Conservation (phyloP, 192 early-diverging fungal species). For the Coemansia sp. region DNA sequence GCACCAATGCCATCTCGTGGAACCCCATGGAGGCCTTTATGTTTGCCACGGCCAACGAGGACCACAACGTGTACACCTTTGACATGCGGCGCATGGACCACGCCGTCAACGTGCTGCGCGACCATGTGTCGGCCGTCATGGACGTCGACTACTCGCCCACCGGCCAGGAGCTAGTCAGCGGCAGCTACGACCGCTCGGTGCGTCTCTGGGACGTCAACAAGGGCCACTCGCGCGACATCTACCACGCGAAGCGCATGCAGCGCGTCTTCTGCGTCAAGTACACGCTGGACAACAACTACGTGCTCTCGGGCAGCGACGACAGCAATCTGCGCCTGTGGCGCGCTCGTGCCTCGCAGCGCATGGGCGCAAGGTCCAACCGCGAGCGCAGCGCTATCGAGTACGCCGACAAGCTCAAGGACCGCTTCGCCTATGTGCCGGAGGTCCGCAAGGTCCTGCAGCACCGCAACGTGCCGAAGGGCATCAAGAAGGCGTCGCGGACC, state of each 20-base stretch:
- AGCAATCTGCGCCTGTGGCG: constrained; percentile 98
- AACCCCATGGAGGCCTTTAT: constrained; percentile 99
- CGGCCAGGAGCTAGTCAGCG: constrained; percentile 92
- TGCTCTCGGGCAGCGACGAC: constrained; percentile 95
- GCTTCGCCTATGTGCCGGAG: constrained; percentile 88
- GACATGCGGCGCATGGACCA: constrained; percentile 95
- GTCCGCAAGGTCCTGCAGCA: constrained; percentile 85
- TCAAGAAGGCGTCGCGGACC: constrained; percentile 75
- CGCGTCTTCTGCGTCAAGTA: constrained; percentile 88
- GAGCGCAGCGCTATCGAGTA: constrained; percentile 81
- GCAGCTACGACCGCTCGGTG: constrained; percentile 91
- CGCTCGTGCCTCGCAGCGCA: constrained; percentile 84
- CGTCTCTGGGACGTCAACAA: constrained; percentile 79
- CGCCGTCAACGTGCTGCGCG: constrained; percentile 85
- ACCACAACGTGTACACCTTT: constrained; percentile 96
- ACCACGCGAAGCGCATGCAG: constrained; percentile 99
- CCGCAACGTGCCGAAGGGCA: constrained; percentile 78
- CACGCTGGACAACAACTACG: constrained; percentile 92
- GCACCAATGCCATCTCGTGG: constrained; percentile 96
- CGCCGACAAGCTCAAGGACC: constrained; percentile 84
- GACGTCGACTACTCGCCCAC: constrained; percentile 98
- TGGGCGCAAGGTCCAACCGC: constrained; percentile 70
- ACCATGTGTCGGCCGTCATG: constrained; percentile 96
- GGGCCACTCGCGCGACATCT: constrained; percentile 88
- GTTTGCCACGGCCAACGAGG: constrained; percentile 93